phyloP scores from a whole-genome alignment of 495 filamentous ascomycete genomes.

The Lasiosphaeria ovina region DNA sequence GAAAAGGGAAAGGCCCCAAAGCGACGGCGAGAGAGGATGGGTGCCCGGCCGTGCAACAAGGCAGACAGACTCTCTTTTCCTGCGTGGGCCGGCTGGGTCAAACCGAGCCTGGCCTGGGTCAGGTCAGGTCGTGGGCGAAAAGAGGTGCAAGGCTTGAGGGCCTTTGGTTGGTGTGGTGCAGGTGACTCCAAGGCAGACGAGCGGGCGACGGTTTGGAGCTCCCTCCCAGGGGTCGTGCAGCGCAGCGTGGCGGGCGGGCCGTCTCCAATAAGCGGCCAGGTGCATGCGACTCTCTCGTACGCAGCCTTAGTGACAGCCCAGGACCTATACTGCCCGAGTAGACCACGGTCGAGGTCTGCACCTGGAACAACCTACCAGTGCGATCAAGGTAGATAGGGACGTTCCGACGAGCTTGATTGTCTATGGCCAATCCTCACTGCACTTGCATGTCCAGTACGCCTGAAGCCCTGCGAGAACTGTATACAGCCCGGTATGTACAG shows the following conservation, averaged over 20 bases:
- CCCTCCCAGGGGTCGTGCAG: conserved; percentile 1
- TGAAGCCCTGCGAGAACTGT: no score
- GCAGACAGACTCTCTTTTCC: background rate
- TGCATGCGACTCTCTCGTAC: background rate
- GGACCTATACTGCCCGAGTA: no score
- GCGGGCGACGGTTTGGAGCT: conserved; percentile 4
- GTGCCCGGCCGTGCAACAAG: background rate
- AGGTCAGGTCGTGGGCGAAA: background rate
- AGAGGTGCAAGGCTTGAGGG: background rate
- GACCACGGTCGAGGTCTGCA: no score
- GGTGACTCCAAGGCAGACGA: conserved; percentile 26
- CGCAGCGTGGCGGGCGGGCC: conserved; percentile 13
- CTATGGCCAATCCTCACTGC: no score
- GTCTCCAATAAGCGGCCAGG: conserved; percentile 19
- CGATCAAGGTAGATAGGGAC: no score
- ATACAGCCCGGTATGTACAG: no score
- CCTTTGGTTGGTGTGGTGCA: conserved; percentile 33
- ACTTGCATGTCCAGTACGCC: no score
- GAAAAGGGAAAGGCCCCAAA: conserved; percentile 6
- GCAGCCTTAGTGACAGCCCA: background rate
- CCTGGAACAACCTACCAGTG: no score
- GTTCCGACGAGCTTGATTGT: no score
- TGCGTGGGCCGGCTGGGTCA: background rate
- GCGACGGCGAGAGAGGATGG: background rate
- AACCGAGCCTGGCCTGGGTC: background rate